These are phyloP conservation scores for Dictyostelium citrinum DNA, from an alignment of 78 protist genomes.

Conservation along the genomic window DNA sequence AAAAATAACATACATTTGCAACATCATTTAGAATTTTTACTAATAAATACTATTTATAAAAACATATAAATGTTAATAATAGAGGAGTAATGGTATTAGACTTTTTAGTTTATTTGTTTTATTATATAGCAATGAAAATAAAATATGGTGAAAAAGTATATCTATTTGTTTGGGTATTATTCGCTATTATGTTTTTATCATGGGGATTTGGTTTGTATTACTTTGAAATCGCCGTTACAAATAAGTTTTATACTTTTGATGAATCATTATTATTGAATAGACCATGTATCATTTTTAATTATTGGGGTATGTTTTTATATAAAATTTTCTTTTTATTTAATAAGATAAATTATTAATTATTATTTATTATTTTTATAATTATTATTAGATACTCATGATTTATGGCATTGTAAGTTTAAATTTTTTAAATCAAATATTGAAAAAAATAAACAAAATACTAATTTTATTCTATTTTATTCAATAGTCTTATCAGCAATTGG, in stretches of 20 bases:
- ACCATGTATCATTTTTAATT: constrained; percentile 60
- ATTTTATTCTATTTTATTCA: not conserved
- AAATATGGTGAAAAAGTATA: constrained; percentile 66
- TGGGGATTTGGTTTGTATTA: constrained; percentile 70
- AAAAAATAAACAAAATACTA: not conserved
- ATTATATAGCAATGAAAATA: constrained; percentile 73
- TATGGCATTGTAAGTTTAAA: constrained; percentile 35
- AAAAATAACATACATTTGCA: not conserved
- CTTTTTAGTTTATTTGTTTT: constrained; percentile 66
- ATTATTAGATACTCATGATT: constrained; percentile 50
- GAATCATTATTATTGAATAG: constrained; percentile 31
- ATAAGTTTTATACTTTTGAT: constrained; percentile 55
- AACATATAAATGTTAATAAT: not conserved
- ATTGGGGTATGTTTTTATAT: not conserved
- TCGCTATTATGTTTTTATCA: constrained; percentile 32
- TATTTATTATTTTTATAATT: not conserved
- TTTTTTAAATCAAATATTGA: not conserved
- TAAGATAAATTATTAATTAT: not conserved
- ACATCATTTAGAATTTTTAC: not conserved
- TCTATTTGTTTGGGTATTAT: constrained; percentile 44
- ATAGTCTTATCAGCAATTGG: constrained; percentile 35
- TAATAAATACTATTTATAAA: not conserved
- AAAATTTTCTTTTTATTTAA: not conserved
- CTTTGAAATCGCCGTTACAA: constrained; percentile 62
- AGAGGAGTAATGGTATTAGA: constrained; percentile 72